Evolutionary conservation across 805 yeast species (phyloP).

Genomic region (Cyberlindnera samutprakarnensis): DNA sequence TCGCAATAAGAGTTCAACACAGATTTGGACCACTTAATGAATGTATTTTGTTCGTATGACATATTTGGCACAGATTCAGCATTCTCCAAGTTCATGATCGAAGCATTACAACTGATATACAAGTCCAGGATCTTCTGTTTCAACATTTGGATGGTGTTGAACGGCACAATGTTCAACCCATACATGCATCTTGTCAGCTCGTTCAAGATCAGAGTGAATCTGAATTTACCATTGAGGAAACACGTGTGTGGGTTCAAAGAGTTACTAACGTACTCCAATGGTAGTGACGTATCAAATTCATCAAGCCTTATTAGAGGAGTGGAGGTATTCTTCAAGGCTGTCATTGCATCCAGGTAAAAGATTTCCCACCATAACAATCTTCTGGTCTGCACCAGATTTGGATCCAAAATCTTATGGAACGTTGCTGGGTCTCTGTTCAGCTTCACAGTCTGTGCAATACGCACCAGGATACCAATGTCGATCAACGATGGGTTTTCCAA

Average conservation of each 20-base stretch:
- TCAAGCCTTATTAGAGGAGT: slow-evolving; percentile 45
- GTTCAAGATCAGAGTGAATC: slow-evolving; percentile 43
- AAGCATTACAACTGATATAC: slow-evolving; percentile 40
- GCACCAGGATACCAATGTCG: slow-evolving; percentile 46
- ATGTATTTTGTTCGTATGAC: slow-evolving; percentile 30
- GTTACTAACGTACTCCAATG: slow-evolving; percentile 35
- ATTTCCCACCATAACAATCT: slow-evolving; percentile 65
- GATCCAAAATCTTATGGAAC: slow-evolving; percentile 40
- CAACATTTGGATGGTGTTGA: slow-evolving; percentile 33
- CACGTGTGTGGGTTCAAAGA: slow-evolving; percentile 38
- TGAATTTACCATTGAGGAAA: slow-evolving; percentile 46
- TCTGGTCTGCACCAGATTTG: slow-evolving; percentile 41
- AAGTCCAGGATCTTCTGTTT: slow-evolving; percentile 42
- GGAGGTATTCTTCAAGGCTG: slow-evolving; percentile 46
- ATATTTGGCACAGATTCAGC: slow-evolving; percentile 29
- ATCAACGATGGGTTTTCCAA: slow-evolving; percentile 49
- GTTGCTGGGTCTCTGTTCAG: slow-evolving; percentile 55
- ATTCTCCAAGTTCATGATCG: slow-evolving; percentile 35
- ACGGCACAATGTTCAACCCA: slow-evolving; percentile 37
- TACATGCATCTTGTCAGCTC: slow-evolving; percentile 44
- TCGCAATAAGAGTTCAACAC: slow-evolving; percentile 47
- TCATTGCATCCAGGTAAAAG: slow-evolving; percentile 49
- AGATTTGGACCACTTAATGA: slow-evolving; percentile 40
- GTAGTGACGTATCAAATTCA: slow-evolving; percentile 51
- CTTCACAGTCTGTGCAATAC: slow-evolving; percentile 49